Evolutionary conservation across 768 basidiomycete genomes (phyloP).

Genomic region (Cubamyces sp.): DNA sequence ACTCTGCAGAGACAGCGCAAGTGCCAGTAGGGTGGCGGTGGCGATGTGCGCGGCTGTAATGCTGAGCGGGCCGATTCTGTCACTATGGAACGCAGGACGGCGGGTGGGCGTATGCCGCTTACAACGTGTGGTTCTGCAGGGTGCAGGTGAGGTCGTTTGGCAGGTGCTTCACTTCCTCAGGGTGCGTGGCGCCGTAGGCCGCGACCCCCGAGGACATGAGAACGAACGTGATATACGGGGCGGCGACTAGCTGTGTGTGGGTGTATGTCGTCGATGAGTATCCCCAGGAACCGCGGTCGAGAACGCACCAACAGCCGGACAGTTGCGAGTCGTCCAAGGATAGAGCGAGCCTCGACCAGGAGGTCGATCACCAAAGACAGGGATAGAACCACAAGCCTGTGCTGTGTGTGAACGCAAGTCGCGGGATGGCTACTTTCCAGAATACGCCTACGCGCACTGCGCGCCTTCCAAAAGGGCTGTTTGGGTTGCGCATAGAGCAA

Average conservation of each 20-base stretch:
- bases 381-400: conserved; percentile 22
- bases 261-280: no score
- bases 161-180: conserved; percentile 19
- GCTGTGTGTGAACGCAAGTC: neutral
- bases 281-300: neutral
- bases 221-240: conserved; percentile 24
- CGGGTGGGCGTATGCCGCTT: neutral
- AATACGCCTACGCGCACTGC: conserved; percentile 1
- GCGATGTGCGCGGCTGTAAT: conserved; percentile 8
- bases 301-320: neutral
- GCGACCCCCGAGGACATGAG: conserved; percentile 9
- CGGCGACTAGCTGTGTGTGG: conserved; percentile 20
- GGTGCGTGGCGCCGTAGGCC: conserved; percentile 18
- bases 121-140: conserved; percentile 23
- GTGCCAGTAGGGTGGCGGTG: neutral
- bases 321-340: neutral
- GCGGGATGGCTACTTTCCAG: neutral
- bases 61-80: neutral
- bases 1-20: conserved; percentile 7
- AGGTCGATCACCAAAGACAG: conserved; percentile 25
- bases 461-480: conserved; percentile 6
- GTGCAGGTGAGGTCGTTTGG: conserved; percentile 26
- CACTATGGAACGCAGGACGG: conserved; percentile 12
- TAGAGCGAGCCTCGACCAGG: conserved; percentile 7
- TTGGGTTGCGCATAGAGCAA: conserved; percentile 14